Conservation (phyloP, 495 filamentous ascomycete genomes). For the Penicillium cataractarum region DNA sequence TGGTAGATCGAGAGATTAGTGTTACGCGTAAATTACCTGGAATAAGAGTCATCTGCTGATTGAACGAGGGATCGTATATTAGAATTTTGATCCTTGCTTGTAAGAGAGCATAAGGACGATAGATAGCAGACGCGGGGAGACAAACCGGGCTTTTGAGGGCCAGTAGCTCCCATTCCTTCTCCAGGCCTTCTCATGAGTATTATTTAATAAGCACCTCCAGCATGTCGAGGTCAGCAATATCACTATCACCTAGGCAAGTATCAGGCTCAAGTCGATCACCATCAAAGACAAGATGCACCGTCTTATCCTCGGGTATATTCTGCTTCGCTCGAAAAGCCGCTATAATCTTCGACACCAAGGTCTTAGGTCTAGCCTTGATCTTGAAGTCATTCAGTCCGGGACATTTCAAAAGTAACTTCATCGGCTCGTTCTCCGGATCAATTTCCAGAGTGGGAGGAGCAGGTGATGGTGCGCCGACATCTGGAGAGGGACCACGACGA, state of each 20-base stretch:
- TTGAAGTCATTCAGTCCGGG: slow-evolving; percentile 59
- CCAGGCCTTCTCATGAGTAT: slow-evolving; percentile 33
- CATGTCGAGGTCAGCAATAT: slow-evolving; percentile 76
- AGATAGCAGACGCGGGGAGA: not conserved
- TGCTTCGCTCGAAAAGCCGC: slow-evolving; percentile 53
- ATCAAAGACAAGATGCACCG: slow-evolving; percentile 73
- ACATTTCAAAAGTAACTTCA: slow-evolving; percentile 62
- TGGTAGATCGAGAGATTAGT: not conserved
- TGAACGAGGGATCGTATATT: not conserved
- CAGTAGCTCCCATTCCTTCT: not conserved
- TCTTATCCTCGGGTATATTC: slow-evolving; percentile 47
- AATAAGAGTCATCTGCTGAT: slow-evolving; percentile 1
- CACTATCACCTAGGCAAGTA: slow-evolving; percentile 65
- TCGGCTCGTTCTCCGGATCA: slow-evolving; percentile 29
- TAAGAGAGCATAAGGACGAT: not conserved
- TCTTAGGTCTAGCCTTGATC: slow-evolving; percentile 60
- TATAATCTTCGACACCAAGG: slow-evolving; percentile 57
- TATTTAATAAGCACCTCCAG: slow-evolving; percentile 71
- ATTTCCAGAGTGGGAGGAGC: slow-evolving; percentile 16
- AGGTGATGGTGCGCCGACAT: not conserved
- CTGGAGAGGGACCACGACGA: slow-evolving; percentile 6
- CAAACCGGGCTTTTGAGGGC: slow-evolving; percentile 1
- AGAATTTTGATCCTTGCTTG: not conserved
- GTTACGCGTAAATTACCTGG: not conserved
- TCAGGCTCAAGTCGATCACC: slow-evolving; percentile 72